Percentiles rank a stretch among this genome's conserved stretches.
phyloP scores from a whole-genome alignment of 2,329 filamentous ascomycete genomes.

The Aspergillus quadrilineatus region DNA sequence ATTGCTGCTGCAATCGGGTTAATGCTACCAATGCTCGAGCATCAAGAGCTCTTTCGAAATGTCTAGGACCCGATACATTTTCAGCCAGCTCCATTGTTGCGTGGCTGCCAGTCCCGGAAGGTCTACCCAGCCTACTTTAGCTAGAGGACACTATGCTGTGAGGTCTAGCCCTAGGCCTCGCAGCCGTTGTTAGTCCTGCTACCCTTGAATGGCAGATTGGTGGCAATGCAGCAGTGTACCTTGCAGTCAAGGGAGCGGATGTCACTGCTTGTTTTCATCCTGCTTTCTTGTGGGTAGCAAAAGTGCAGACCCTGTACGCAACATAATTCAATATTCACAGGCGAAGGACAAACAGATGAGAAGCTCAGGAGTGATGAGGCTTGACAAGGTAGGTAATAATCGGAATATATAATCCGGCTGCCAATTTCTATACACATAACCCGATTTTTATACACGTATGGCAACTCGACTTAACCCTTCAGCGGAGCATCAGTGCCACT shows the following conservation, averaged over 20 bases:
- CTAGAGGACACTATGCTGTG: not conserved
- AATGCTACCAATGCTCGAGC: not conserved
- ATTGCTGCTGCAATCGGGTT: not conserved
- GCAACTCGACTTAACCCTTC: constrained; percentile 16
- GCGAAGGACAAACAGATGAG: not conserved
- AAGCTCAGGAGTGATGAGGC: not conserved
- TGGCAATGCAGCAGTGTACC: not conserved
- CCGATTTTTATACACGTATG: not conserved
- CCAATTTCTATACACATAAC: not conserved
- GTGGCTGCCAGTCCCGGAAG: not conserved
- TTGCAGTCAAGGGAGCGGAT: not conserved
- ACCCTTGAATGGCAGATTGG: too few relatives aligned
- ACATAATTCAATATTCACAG: not conserved
- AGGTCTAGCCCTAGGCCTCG: not conserved
- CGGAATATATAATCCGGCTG: not conserved
- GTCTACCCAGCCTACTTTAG: not conserved
- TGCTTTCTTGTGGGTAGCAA: not conserved
- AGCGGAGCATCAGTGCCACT: constrained; percentile 32
- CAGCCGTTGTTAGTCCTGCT: not conserved
- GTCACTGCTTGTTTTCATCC: not conserved
- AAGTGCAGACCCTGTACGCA: not conserved
- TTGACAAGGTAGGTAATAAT: not conserved
- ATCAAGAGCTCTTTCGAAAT: not conserved
- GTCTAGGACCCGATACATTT: not conserved
- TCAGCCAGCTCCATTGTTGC: not conserved